Percentiles rank a stretch among this genome's conserved stretches.
These are phyloP conservation scores for Ensete ventricosum DNA, from an alignment of 176 grass and related monocot species.

Conservation along the genomic window DNA sequence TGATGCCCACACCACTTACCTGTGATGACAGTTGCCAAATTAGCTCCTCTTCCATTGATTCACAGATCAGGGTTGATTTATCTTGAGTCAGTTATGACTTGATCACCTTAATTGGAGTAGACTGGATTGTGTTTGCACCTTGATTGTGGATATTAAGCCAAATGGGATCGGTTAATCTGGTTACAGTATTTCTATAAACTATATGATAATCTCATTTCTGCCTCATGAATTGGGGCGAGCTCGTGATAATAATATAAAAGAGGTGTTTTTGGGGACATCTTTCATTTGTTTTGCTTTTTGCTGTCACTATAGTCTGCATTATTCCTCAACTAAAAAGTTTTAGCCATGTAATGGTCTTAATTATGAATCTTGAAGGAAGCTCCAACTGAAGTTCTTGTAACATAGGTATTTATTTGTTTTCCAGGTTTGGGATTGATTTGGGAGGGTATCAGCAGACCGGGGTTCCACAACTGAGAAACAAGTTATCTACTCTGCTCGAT, in stretches of 20 bases:
- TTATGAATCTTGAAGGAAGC: neutral
- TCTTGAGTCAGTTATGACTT: too few relatives aligned
- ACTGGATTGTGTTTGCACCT: too few relatives aligned
- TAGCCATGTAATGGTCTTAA: neutral
- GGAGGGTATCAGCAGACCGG: slow-evolving; percentile 38
- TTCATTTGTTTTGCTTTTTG: neutral
- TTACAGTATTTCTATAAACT: too few relatives aligned
- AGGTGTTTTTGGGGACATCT: neutral
- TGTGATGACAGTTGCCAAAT: too few relatives aligned
- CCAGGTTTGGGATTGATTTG: slow-evolving; percentile 56
- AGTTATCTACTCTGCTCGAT: slow-evolving; percentile 38
- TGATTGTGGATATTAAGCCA: too few relatives aligned
- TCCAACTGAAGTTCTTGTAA: too few relatives aligned
- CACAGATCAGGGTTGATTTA: too few relatives aligned
- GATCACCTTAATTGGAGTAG: too few relatives aligned
- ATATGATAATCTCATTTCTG: neutral
- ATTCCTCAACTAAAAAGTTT: neutral
- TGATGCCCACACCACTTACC: too few relatives aligned
- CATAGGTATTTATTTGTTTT: neutral
- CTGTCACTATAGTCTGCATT: neutral
- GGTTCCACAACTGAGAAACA: slow-evolving; percentile 45
- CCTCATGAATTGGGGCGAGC: neutral
- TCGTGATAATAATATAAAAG: neutral
- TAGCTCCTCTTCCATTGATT: too few relatives aligned
- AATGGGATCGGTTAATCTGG: too few relatives aligned